Percentiles rank a stretch among this genome's conserved stretches.
Conservation (phyloP, 768 basidiomycete genomes). For the Pulveroboletus sp. region DNA sequence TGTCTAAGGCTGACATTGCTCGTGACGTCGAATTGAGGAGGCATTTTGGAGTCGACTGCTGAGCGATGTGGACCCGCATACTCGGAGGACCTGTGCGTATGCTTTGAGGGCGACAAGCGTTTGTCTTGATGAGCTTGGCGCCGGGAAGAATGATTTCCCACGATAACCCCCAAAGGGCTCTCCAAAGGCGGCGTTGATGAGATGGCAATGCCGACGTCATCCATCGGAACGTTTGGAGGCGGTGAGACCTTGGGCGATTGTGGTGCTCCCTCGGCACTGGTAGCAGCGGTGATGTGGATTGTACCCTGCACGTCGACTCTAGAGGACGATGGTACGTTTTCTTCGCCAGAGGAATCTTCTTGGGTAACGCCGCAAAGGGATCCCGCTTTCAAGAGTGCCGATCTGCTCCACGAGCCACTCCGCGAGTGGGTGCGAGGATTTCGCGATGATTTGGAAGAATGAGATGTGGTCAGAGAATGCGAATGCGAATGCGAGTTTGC, state of each 20-base stretch:
- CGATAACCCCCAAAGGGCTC: constrained; percentile 13
- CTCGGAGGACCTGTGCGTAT: constrained; percentile 27
- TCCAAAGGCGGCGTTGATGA: constrained; percentile 34
- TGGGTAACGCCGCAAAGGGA: constrained; percentile 24
- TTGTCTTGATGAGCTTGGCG: background rate
- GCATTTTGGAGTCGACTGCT: constrained; percentile 21
- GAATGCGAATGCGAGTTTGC: constrained; percentile 36
- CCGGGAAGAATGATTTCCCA: constrained; percentile 34
- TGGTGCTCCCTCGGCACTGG: background rate
- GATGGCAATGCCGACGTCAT: constrained; percentile 44
- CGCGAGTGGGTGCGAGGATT: constrained; percentile 31
- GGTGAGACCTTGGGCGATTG: constrained; percentile 26
- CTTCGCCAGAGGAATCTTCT: constrained; percentile 24
- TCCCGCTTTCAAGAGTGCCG: constrained; percentile 37
- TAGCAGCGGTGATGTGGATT: constrained; percentile 2
- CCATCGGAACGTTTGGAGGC: constrained; percentile 25
- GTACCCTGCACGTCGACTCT: constrained; percentile 24
- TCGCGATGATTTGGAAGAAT: constrained; percentile 32
- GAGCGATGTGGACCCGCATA: constrained; percentile 44
- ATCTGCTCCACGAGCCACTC: constrained; percentile 37
- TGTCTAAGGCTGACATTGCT: constrained; percentile 36
- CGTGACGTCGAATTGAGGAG: constrained; percentile 7
- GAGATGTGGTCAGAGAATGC: constrained; percentile 35
- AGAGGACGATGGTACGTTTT: constrained; percentile 21
- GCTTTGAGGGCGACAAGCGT: constrained; percentile 10